Conservation (phyloP, 768 basidiomycete genomes). For the Russula earlei region DNA sequence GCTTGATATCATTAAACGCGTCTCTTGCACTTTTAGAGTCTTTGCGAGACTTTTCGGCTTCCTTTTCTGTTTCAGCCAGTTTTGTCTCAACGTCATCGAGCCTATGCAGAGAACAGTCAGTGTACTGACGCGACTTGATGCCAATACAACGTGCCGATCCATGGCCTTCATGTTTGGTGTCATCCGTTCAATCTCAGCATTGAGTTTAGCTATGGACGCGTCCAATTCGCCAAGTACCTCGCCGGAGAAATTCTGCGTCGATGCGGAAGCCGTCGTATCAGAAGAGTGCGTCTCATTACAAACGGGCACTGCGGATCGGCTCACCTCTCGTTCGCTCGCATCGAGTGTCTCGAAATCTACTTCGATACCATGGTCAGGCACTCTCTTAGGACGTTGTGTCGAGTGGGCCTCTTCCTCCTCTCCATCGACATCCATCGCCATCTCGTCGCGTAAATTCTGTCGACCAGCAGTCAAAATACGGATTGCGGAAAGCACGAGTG, state of each 20-base stretch:
- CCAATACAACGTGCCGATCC: slow-evolving; percentile 46
- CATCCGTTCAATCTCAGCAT: slow-evolving; percentile 81
- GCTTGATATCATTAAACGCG: slow-evolving; percentile 81
- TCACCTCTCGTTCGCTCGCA: slow-evolving; percentile 64
- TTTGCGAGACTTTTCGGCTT: slow-evolving; percentile 86
- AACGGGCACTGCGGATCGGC: slow-evolving; percentile 15
- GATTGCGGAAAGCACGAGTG: not conserved
- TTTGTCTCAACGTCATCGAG: slow-evolving; percentile 80
- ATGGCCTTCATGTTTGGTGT: slow-evolving; percentile 97
- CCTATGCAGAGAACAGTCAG: slow-evolving; percentile 29
- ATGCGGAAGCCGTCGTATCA: not conserved
- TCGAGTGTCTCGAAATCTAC: slow-evolving; percentile 71
- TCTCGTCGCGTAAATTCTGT: slow-evolving; percentile 73
- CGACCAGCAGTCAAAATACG: not conserved
- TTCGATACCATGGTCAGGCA: slow-evolving; percentile 81
- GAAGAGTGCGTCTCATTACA: not conserved
- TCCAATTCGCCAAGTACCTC: slow-evolving; percentile 68
- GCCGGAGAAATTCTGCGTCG: slow-evolving; percentile 44
- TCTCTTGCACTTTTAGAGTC: slow-evolving; percentile 88
- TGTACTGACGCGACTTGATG: not conserved
- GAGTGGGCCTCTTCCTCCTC: slow-evolving; percentile 60
- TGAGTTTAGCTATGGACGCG: slow-evolving; percentile 57
- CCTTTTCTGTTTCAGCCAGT: slow-evolving; percentile 80
- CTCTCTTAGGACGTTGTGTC: slow-evolving; percentile 53
- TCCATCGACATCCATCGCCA: slow-evolving; percentile 88